phyloP scores from a whole-genome alignment of 202 grass and related monocot genomes.

The Zizania palustris region DNA sequence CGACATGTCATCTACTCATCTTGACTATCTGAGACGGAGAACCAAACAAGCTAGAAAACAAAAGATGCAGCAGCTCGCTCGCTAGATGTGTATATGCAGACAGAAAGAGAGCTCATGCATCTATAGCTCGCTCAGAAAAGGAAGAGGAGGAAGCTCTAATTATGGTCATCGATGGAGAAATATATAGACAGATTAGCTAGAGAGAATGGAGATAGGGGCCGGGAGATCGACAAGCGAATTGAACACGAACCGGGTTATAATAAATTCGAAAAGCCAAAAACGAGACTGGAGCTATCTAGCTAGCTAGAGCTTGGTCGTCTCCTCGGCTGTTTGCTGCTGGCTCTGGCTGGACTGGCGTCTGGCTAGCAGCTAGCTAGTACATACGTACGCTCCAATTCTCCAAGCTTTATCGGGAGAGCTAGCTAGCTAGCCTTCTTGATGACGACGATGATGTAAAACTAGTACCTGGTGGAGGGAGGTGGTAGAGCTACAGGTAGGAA shows the following conservation, averaged over 20 bases:
- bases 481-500: background rate
- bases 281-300: background rate
- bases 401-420: background rate
- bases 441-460: background rate
- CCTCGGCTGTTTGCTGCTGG: background rate
- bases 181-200: too few relatives aligned
- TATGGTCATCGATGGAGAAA: background rate
- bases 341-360: background rate
- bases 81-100: background rate
- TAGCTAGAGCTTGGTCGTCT: background rate
- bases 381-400: background rate
- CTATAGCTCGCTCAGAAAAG: background rate
- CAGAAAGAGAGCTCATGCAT: background rate
- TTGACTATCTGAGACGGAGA: background rate
- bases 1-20: background rate
- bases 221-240: background rate
- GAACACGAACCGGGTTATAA: constrained; percentile 24
- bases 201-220: background rate
- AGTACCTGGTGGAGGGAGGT: background rate
- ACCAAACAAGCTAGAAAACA: background rate
- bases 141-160: background rate
- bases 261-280: background rate
- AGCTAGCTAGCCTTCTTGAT: background rate
- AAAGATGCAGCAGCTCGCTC: background rate
- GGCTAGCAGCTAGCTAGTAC: background rate